Evolutionary conservation across 2,329 filamentous ascomycete species (phyloP).

Genomic region (Chaetomium sp.): DNA sequence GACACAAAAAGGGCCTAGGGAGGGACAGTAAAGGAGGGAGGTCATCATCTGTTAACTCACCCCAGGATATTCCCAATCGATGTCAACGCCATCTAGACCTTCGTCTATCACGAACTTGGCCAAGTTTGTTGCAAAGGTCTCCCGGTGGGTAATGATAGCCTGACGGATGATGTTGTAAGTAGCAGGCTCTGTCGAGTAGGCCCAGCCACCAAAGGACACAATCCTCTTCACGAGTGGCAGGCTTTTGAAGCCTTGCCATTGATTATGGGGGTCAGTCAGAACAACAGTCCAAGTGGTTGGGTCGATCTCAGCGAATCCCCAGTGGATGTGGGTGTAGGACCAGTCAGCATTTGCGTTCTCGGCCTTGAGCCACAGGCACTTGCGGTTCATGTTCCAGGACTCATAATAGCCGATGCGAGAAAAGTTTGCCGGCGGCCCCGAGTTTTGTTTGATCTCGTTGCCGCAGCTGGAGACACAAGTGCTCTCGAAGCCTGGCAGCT

Average conservation of each 20-base stretch:
- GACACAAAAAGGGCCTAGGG: no score
- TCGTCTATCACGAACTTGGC: conserved; percentile 45
- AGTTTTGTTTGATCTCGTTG: conserved; percentile 39
- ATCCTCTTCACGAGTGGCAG: conserved; percentile 38
- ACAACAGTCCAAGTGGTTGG: conserved; percentile 8
- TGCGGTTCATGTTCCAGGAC: conserved; percentile 24
- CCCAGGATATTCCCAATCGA: conserved; percentile 47
- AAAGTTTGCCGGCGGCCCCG: not conserved
- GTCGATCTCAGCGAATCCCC: conserved; percentile 34
- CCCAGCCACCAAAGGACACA: conserved; percentile 21
- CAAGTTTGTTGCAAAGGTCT: conserved; percentile 42
- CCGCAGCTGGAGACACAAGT: conserved; percentile 47
- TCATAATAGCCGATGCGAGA: conserved; percentile 30
- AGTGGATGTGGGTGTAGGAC: conserved; percentile 36
- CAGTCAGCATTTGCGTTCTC: conserved; percentile 9
- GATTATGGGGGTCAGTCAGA: conserved; percentile 29
- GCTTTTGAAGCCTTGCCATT: conserved; percentile 42
- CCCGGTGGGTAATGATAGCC: not conserved
- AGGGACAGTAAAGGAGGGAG: no score
- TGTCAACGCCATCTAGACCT: conserved; percentile 45
- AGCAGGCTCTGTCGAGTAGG: conserved; percentile 19
- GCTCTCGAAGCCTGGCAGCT: conserved; percentile 26
- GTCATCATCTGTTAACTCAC: no score
- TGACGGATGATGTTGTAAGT: conserved; percentile 15
- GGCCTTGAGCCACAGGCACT: conserved; percentile 23